phyloP scores from a whole-genome alignment of 352 stramenopile species.

The Globisporangium orthogonon region DNA sequence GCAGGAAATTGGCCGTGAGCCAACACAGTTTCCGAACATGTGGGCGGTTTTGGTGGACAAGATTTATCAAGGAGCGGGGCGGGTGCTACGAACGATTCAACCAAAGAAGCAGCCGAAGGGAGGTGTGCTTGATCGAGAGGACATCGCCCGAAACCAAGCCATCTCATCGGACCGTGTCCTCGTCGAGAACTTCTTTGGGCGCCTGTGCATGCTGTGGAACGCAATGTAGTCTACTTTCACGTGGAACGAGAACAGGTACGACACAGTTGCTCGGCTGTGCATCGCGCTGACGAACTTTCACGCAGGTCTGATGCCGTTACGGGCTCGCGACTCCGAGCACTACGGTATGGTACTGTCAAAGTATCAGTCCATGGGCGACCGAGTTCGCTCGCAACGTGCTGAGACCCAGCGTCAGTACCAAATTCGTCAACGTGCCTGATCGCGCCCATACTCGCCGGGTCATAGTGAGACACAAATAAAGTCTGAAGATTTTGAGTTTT shows the following conservation, averaged over 20 bases:
- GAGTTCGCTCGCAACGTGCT: not conserved
- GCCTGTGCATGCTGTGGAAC: conserved; percentile 13
- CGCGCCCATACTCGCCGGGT: not conserved
- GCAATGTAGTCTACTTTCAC: conserved; percentile 13
- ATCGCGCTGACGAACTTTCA: conserved; percentile 21
- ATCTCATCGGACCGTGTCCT: conserved; percentile 16
- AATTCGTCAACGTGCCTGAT: not conserved
- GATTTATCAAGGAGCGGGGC: conserved; percentile 4
- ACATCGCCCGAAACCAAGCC: conserved; percentile 12
- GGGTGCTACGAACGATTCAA: not conserved
- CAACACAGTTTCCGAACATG: conserved; percentile 1
- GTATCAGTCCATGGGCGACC: conserved; percentile 10
- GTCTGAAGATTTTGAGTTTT: not conserved
- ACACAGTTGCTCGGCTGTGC: conserved; percentile 12
- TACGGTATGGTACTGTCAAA: conserved; percentile 11
- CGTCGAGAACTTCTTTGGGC: conserved; percentile 16
- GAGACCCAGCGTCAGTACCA: not conserved
- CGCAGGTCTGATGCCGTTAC: conserved; percentile 8
- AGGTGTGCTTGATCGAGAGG: conserved; percentile 2
- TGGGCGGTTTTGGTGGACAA: conserved; percentile 14
- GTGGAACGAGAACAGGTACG: conserved; percentile 13
- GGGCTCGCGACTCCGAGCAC: conserved; percentile 9
- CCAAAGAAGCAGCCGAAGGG: not conserved
- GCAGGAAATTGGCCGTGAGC: conserved; percentile 4
- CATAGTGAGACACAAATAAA: not conserved